Evolutionary conservation across 2,329 filamentous ascomycete species (phyloP).

Genomic region (Cercospora janseana): DNA sequence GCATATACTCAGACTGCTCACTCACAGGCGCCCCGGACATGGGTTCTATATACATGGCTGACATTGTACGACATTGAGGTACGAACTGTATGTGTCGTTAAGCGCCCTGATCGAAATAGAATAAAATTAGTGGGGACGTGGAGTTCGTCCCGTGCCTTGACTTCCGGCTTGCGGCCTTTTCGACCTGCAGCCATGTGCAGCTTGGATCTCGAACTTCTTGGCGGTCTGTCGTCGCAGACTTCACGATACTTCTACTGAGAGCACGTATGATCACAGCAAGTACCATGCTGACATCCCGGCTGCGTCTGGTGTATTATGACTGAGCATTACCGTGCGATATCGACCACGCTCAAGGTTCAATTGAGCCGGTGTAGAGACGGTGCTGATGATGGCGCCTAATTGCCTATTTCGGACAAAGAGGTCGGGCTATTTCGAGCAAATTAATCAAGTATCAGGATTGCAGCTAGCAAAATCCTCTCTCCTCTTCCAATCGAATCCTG

Average conservation of each 20-base stretch:
- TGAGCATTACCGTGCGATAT: neutral
- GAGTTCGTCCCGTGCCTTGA: neutral
- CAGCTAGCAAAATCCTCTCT: constrained; percentile 5
- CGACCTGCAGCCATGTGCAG: neutral
- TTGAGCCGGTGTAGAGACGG: too few relatives aligned
- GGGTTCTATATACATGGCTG: constrained; percentile 35
- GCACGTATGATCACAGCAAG: too few relatives aligned
- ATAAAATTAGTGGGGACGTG: constrained; percentile 20
- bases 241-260: too few relatives aligned
- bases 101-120: constrained; percentile 26
- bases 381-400: constrained; percentile 18
- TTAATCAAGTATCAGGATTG: constrained; percentile 10
- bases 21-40: constrained; percentile 8
- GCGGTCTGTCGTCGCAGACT: too few relatives aligned
- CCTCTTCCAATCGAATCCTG: constrained; percentile 20
- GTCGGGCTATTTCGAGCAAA: constrained; percentile 23
- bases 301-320: neutral
- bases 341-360: neutral
- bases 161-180: neutral
- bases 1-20: neutral
- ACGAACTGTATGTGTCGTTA: constrained; percentile 18
- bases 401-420: neutral
- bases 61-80: constrained; percentile 26
- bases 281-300: neutral
- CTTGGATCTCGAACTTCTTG: too few relatives aligned